Conservation (phyloP, 2,329 filamentous ascomycete species). For the Colletotrichum tropicicola region DNA sequence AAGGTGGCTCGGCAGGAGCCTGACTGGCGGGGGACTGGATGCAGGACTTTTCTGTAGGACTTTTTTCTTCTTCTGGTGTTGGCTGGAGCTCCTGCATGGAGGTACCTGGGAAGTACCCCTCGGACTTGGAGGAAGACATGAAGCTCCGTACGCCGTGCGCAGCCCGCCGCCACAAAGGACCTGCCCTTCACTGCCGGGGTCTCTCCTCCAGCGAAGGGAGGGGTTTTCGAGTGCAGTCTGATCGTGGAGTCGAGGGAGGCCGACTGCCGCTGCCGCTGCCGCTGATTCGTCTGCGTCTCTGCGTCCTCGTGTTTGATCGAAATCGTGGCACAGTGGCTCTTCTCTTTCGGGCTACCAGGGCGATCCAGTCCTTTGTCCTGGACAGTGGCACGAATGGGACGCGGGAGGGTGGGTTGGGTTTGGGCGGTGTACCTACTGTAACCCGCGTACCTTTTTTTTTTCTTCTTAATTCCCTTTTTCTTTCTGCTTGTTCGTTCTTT, state of each 20-base stretch:
- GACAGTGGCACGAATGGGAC: too few species aligned
- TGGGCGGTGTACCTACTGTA: too few species aligned
- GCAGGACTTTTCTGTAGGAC: slow-evolving; percentile 30
- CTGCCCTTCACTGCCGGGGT: too few species aligned
- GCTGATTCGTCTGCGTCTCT: neutral
- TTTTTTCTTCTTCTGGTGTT: neutral
- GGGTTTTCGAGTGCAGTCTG: too few species aligned
- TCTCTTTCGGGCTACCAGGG: neutral
- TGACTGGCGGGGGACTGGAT: neutral
- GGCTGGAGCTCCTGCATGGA: neutral
- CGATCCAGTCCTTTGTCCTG: slow-evolving; percentile 12
- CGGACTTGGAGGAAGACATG: neutral
- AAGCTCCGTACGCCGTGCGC: slow-evolving; percentile 1
- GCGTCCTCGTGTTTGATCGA: neutral
- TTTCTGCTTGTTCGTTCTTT: neutral
- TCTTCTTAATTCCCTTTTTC: neutral
- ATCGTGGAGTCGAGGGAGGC: too few species aligned
- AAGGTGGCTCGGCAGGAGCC: neutral
- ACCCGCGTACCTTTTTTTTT: too few species aligned
- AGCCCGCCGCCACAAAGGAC: neutral
- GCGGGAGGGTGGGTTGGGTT: too few species aligned
- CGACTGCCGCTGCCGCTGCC: too few species aligned
- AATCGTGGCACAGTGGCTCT: neutral
- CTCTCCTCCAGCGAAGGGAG: too few species aligned
- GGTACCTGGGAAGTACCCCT: neutral